Evolutionary conservation across 2,329 filamentous ascomycete species (phyloP).

Genomic region (Sarocladiaceae sp.): DNA sequence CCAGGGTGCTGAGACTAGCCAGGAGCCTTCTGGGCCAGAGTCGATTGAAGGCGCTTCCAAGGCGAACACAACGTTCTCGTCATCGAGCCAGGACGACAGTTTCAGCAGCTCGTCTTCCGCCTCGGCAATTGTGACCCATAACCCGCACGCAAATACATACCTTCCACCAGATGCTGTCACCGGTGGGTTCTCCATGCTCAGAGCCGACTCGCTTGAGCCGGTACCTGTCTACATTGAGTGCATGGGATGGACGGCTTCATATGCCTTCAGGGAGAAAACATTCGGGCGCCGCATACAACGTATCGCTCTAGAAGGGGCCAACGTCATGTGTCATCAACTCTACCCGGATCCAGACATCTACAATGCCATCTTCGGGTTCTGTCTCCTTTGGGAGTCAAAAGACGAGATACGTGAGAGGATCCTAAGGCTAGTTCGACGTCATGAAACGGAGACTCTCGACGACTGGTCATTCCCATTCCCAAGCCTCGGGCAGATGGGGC

Average conservation of each 20-base stretch:
- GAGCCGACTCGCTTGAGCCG: neutral
- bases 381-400: slow-evolving; percentile 54
- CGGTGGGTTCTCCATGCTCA: neutral
- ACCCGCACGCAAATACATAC: neutral
- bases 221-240: slow-evolving; percentile 7
- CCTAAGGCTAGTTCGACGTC: slow-evolving; percentile 25
- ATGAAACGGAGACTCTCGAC: slow-evolving; percentile 43
- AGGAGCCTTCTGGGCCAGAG: neutral
- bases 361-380: slow-evolving; percentile 64
- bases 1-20: neutral
- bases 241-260: slow-evolving; percentile 41
- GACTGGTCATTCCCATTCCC: slow-evolving; percentile 59
- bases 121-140: neutral
- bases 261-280: slow-evolving; percentile 58
- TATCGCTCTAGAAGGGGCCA: slow-evolving; percentile 53
- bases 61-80: neutral
- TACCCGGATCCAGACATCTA: slow-evolving; percentile 42
- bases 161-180: neutral
- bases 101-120: neutral
- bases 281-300: slow-evolving; percentile 71
- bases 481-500: slow-evolving; percentile 64
- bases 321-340: slow-evolving; percentile 14
- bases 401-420: slow-evolving; percentile 43
- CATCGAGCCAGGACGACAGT: neutral
- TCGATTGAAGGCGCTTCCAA: neutral